Evolutionary conservation across 306 rosid species (phyloP), one percentile per base, ranked within the genome.

Genomic region (Arachis hypogaea): DNA sequence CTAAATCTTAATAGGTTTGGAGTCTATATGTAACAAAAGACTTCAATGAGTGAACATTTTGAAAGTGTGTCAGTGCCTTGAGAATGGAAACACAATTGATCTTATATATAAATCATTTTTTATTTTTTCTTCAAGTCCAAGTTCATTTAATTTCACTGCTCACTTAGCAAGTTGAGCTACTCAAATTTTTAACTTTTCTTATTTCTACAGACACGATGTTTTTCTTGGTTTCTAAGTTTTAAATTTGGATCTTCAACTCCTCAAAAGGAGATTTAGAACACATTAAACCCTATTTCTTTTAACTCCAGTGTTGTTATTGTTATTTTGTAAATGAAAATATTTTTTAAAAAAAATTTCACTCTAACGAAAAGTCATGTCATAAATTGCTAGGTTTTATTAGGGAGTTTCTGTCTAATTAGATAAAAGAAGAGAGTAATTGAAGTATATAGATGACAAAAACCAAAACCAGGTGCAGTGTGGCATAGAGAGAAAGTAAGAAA

Each of bases 381-480:
- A 38, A 0, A 33, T 33, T 33, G 3, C 1, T 4, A 33, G 4
- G 4, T 2, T 33, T 33, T 33, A 2, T 33, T 73, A 8, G 7
- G 61, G 42, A 4, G 45, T 7, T 62, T 28, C 22, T 11, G 6
- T 9, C 42, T 66, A 29, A 33, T 33, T 33, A 5, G 29, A 65
- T 46, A 7, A 56, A 57, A 60, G 47, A 59, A 44, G 49, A 33
- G 38, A 33, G 4, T 33, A 33, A 33, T 33, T 33, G 2, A 33
- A 33, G 38, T 33, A 33, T 33, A 33, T 16, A 58, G 44, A 49
- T 56, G 59, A 28, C 14, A 38, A 54, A 80, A 86, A 52, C 16
- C 9, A 52, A 52, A 85, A 87, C 88, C 50, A 82, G 80, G 96
- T 92, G 96, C 88, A 46, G 85, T 38, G 83, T 38, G 71, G 12